A percentile compares a stretch with the other conserved stretches of the same genome.
Conservation (phyloP, 768 basidiomycete species). For the Termitomyces sp. region DNA sequence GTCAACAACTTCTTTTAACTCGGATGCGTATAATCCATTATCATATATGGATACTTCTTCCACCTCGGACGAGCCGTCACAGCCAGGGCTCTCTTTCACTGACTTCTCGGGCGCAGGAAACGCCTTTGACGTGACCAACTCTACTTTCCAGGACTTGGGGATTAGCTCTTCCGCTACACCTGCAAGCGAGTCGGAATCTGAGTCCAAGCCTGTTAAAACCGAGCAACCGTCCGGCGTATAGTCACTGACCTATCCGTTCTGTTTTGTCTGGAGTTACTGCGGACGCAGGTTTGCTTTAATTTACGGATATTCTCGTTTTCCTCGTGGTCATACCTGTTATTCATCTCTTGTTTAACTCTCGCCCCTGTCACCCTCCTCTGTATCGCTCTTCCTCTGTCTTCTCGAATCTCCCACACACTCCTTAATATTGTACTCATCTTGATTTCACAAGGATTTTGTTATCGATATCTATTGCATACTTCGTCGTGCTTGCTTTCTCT, state of each 20-base stretch:
- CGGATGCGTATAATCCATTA: constrained; percentile 67
- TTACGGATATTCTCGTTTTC: constrained; percentile 17
- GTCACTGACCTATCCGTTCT: constrained; percentile 17
- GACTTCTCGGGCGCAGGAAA: constrained; percentile 63
- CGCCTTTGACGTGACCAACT: constrained; percentile 68
- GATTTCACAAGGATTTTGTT: constrained; percentile 28
- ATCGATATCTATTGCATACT: constrained; percentile 32
- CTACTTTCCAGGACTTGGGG: constrained; percentile 63
- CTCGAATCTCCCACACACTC: constrained; percentile 24
- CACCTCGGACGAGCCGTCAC: constrained; percentile 61
- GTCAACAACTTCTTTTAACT: constrained; percentile 54
- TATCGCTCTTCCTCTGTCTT: constrained; percentile 23
- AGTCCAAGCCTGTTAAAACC: constrained; percentile 63
- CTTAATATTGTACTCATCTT: constrained; percentile 38
- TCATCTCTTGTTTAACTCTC: constrained; percentile 12
- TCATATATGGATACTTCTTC: constrained; percentile 75
- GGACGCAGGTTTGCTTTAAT: constrained; percentile 8
- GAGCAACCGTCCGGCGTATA: constrained; percentile 44
- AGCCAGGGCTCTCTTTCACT: constrained; percentile 64
- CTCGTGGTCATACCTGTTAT: constrained; percentile 10
- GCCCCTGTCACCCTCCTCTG: constrained; percentile 8
- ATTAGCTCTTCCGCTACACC: constrained; percentile 50
- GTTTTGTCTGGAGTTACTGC: constrained; percentile 4
- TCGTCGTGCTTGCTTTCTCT: constrained; percentile 15
- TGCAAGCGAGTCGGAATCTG: constrained; percentile 57